These are phyloP conservation scores for Laetiporus sulphureus DNA, from an alignment of 1,284 basidiomycete genomes.

Conservation along the genomic window DNA sequence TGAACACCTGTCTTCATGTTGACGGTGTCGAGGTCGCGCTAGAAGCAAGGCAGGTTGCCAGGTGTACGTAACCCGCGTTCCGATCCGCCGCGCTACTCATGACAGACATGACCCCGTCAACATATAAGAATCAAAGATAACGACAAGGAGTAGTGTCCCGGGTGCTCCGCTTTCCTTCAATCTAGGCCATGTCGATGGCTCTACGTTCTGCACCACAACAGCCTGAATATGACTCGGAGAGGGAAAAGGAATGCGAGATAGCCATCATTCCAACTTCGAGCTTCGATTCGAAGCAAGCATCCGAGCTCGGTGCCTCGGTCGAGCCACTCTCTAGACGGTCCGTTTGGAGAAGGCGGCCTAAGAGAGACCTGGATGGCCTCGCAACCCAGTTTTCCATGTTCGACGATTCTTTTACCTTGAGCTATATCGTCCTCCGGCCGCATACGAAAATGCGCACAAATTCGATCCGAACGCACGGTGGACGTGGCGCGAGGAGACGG, in stretches of 20 bases:
- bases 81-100: too few species aligned
- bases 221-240: too few species aligned
- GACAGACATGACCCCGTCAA: too few species aligned
- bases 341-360: constrained; percentile 20
- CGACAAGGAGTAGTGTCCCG: too few species aligned
- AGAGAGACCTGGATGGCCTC: constrained; percentile 23
- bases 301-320: constrained; percentile 19
- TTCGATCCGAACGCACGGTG: constrained; percentile 63
- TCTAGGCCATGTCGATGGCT: not conserved
- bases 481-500: constrained; percentile 63
- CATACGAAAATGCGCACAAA: constrained; percentile 58
- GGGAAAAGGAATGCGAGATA: too few species aligned
- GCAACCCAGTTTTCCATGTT: constrained; percentile 31
- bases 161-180: too few species aligned
- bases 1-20: too few species aligned
- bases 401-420: constrained; percentile 43
- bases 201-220: not conserved
- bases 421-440: constrained; percentile 47
- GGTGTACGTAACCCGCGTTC: too few species aligned
- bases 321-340: constrained; percentile 12
- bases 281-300: constrained; percentile 14
- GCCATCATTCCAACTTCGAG: too few species aligned
- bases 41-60: too few species aligned
- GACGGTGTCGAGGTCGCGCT: too few species aligned
- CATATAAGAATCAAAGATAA: too few species aligned